Evolutionary conservation across 2,329 filamentous ascomycete genomes (phyloP).

Genomic region (Rhexocercosporidium sp.): DNA sequence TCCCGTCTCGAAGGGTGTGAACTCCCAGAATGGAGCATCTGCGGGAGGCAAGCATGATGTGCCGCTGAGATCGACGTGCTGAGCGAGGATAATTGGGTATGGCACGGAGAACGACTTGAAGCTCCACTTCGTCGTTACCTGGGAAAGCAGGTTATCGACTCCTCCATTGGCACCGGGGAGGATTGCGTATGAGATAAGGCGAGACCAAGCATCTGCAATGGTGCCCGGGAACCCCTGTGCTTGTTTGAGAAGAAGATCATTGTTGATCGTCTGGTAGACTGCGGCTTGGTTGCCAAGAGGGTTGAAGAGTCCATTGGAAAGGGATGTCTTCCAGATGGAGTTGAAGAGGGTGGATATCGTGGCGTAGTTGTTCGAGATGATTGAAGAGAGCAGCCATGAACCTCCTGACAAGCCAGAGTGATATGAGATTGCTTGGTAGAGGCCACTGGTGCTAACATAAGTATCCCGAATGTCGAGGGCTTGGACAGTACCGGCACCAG

Average conservation of each 20-base stretch:
- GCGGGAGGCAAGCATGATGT: conserved; percentile 25
- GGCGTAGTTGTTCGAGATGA: conserved; percentile 22
- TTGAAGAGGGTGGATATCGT: conserved; percentile 23
- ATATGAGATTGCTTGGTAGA: conserved; percentile 27
- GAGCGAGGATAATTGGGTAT: conserved; percentile 32
- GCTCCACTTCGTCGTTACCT: conserved; percentile 7
- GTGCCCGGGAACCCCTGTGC: conserved; percentile 34
- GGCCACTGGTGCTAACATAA: conserved; percentile 20
- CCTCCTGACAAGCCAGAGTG: conserved; percentile 27
- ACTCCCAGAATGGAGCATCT: conserved; percentile 49
- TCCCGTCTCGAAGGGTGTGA: conserved; percentile 52
- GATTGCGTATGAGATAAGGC: conserved; percentile 19
- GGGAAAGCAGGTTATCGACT: conserved; percentile 18
- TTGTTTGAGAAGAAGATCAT: conserved; percentile 36
- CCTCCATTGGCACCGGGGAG: conserved; percentile 19
- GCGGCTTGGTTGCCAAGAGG: conserved; percentile 22
- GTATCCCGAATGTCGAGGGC: conserved; percentile 37
- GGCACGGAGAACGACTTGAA: conserved; percentile 18
- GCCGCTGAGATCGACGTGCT: conserved; percentile 26
- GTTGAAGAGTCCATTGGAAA: conserved; percentile 24
- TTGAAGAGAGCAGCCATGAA: conserved; percentile 25
- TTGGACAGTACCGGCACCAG: conserved; percentile 40
- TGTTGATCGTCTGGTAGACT: conserved; percentile 19
- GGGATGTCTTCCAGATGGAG: conserved; percentile 17
- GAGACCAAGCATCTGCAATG: conserved; percentile 25